These are phyloP conservation scores for Irpex sp. DNA, from an alignment of 1,284 basidiomycete genomes.

Conservation along the genomic window DNA sequence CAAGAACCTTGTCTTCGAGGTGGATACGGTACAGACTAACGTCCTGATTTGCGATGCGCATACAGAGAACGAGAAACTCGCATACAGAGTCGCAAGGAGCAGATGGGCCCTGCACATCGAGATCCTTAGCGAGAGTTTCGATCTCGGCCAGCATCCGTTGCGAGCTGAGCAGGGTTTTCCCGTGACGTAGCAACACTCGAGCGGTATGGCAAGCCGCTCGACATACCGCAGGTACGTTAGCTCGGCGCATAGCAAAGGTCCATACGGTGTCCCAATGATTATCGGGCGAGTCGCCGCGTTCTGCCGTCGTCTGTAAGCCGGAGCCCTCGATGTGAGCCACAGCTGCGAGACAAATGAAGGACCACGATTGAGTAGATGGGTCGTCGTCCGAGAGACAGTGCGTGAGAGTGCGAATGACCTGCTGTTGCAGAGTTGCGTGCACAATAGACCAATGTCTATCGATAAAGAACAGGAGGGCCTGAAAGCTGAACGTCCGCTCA, in stretches of 20 bases:
- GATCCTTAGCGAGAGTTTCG: constrained; percentile 70
- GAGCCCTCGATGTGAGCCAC: constrained; percentile 43
- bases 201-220: constrained; percentile 83
- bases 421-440: constrained; percentile 50
- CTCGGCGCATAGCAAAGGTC: constrained; percentile 77
- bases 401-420: constrained; percentile 53
- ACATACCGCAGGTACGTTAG: constrained; percentile 60
- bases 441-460: constrained; percentile 70
- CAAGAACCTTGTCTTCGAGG: constrained; percentile 79
- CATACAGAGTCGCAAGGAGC: constrained; percentile 87
- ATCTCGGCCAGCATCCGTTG: constrained; percentile 66
- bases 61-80: constrained; percentile 65
- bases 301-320: neutral
- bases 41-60: constrained; percentile 72
- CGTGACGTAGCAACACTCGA: constrained; percentile 46
- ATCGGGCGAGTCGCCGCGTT: constrained; percentile 9
- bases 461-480: constrained; percentile 82
- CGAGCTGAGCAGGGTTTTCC: constrained; percentile 43
- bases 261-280: constrained; percentile 74
- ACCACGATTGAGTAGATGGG: constrained; percentile 71
- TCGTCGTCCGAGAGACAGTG: constrained; percentile 68
- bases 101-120: constrained; percentile 85
- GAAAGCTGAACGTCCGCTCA: constrained; percentile 57
- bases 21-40: constrained; percentile 77
- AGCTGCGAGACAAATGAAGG: constrained; percentile 73